Base-by-base conservation (phyloP, 495 filamentous ascomycete genomes). In the Aspergillus bridgeri region DNA sequence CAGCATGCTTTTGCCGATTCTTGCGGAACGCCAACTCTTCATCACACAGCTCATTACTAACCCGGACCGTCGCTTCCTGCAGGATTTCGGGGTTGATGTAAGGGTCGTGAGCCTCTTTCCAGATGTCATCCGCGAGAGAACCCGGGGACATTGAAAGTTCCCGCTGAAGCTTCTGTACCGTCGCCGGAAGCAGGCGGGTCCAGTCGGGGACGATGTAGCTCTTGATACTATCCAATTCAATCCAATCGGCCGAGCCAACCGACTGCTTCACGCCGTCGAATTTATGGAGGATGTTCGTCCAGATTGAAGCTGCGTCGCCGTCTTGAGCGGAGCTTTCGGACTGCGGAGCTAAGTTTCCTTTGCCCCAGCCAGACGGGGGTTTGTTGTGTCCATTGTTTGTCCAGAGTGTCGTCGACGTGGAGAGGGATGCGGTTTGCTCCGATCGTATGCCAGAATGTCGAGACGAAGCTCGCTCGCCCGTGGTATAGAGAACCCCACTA, bases 41-140 rank as follows among this genome's bases (percentile, higher is more conserved):
- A 7, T 83, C 75, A 59, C 94, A 98, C 1, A 98, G 84, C n/a
- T 87, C 83, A 24, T 81, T 75, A 5, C 91, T 90, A 21, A 97
- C 83, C 46, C 94, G 86, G 1, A 98, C 94, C 46, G 70, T 78
- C 4, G 92, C 92, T 51, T 89, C 82, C 70, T 84, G 85, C 27
- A 83, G 70, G 58, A 98, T 92, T 67, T 98, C 93, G 0, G 92
- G 94, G 59, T 96, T 88, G 42, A 88, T 75, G 42, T 86, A 79
- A 1, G 90, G 84, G 65, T 97, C 89, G 42, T 88, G 86, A 3
- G 94, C 89, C 64, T 98, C 94, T 57, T 79, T 77, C 94, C 94
- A 98, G 45, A 98, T 94, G 48, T 96, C 89, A 55, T 92, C 86
- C 29, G 94, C 90, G 17, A 98, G 77, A 3, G 91, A 94, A 5